Evolutionary conservation across 2,329 filamentous ascomycete genomes (phyloP), one percentile per base, ranked within the genome.

Genomic region (Neoarthrinium moseri): DNA sequence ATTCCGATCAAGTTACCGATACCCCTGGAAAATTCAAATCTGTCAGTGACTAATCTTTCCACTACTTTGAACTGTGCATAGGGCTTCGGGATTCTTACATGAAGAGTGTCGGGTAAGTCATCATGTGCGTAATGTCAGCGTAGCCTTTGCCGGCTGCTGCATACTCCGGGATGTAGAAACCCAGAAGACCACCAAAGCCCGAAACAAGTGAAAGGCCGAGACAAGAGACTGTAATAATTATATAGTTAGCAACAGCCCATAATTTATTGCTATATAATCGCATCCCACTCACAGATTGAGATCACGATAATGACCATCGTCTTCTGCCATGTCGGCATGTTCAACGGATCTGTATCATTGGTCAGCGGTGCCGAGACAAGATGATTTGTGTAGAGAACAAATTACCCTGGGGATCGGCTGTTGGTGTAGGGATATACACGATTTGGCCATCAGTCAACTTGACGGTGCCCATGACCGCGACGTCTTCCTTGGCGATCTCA

Each of bases 81-180:
- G 4, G 4, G n/a, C 2, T 11, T 12, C 5, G 11, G n/a, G 6
- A 3, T 12, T 2, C 45, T 47, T 30, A 50, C 48, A 50, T 50
- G 48, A 60, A 60, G 12, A 65, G 37, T 0, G 58, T 59, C 6
- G 61, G 61, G 21, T 61, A 63, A 5, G 61, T 64, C 62, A 67
- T 65, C 30, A 70, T 52, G 23, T 58, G 58, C 2, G 66, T 68
- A 20, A 71, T 72, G 46, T 69, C 67, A 17, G 61, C 61, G 21
- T 68, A 66, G 3, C 54, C 56, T 20, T 67, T 66, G 6, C 68
- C 68, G 5, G 49, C 56, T 2, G 60, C 61, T 3, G 55, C 48
- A 48, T 71, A 72, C 2, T 55, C 55, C 6, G 67, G 67, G 7
- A 72, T 68, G 47, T 71, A 71, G 44, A 69, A 71, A 6, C 54